Conservation (phyloP, 352 stramenopile species). For the Pilasporangium apinafurcum region DNA sequence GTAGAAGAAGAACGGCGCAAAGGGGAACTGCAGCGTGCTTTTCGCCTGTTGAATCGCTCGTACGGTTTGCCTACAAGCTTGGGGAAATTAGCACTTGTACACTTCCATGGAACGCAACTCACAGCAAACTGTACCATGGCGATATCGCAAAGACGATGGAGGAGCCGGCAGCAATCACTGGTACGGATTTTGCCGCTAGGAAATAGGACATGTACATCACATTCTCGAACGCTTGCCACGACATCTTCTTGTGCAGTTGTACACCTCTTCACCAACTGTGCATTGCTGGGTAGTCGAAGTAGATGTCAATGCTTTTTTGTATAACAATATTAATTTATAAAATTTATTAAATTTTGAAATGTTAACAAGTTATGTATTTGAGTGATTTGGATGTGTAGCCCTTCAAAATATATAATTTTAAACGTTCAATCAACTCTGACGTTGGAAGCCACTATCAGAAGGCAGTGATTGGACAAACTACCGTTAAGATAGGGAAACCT, state of each 20-base stretch:
- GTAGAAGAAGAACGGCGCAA: constrained; percentile 83
- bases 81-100: not conserved
- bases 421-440: no score
- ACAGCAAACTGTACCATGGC: constrained; percentile 29
- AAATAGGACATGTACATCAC: constrained; percentile 68
- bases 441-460: no score
- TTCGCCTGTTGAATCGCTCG: constrained; percentile 50
- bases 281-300: not conserved
- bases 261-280: not conserved
- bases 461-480: no score
- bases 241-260: constrained; percentile 17
- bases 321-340: no score
- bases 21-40: constrained; percentile 73
- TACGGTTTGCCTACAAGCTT: constrained; percentile 40
- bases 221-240: constrained; percentile 56
- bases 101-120: not conserved
- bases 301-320: no score
- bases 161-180: constrained; percentile 46
- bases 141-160: constrained; percentile 68
- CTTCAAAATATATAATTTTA: no score
- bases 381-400: no score
- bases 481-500: no score
- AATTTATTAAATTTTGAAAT: no score
- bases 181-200: constrained; percentile 52
- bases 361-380: no score